Evolutionary conservation across 2,329 filamentous ascomycete species (phyloP).

Genomic region (Venturia effusa): DNA sequence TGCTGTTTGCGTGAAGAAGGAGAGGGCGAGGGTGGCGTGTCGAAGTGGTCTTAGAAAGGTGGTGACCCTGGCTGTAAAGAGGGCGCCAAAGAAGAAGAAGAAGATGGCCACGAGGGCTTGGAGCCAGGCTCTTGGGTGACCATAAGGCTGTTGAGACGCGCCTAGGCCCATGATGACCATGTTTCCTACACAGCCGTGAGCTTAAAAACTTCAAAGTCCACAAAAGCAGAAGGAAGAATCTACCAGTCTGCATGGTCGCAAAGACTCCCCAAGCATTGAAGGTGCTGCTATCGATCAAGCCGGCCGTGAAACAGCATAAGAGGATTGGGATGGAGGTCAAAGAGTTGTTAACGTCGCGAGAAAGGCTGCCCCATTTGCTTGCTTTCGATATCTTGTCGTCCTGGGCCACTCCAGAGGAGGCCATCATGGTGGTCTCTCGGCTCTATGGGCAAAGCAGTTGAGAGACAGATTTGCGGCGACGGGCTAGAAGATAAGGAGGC

Average conservation of each 20-base stretch:
- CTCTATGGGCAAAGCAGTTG: not conserved
- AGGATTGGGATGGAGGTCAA: conserved; percentile 22
- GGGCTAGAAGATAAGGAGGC: not conserved
- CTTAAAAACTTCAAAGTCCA: not conserved
- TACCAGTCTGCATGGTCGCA: conserved; percentile 43
- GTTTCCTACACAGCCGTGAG: conserved; percentile 35
- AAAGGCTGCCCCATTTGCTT: not conserved
- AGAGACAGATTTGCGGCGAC: too few species aligned
- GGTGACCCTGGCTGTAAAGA: conserved; percentile 20
- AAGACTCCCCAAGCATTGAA: conserved; percentile 41
- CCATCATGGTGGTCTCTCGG: not conserved
- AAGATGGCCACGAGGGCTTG: conserved; percentile 43
- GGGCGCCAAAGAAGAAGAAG: conserved; percentile 44
- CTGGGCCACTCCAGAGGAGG: not conserved
- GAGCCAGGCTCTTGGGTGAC: conserved; percentile 42
- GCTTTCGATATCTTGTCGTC: not conserved
- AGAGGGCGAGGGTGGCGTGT: conserved; percentile 34
- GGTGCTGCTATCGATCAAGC: conserved; percentile 35
- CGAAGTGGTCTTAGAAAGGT: conserved; percentile 24
- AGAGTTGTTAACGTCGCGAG: conserved; percentile 1
- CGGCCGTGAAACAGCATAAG: conserved; percentile 35
- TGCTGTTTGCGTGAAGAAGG: conserved; percentile 42
- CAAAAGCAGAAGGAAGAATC: not conserved
- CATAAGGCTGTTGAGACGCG: conserved; percentile 40
- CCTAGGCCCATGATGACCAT: conserved; percentile 53